Conservation (phyloP, 108 stramenopile genomes). For the Skeletonema tropicum region DNA sequence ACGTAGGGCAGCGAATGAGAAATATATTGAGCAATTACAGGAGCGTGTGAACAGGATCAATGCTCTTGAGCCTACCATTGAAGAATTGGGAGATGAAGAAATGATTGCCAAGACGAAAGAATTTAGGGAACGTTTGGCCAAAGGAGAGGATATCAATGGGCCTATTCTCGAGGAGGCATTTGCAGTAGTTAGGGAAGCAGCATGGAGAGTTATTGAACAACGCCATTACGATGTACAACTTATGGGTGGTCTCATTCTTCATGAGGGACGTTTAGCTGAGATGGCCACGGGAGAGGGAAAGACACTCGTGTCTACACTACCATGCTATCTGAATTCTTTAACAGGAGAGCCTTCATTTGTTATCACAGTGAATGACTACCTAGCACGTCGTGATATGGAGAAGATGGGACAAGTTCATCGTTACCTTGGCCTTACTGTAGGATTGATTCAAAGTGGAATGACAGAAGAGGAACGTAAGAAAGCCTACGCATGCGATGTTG, state of each 20-base stretch:
- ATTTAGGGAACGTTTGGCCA: slow-evolving; percentile 67
- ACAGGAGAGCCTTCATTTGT: slow-evolving; percentile 77
- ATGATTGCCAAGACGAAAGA: slow-evolving; percentile 84
- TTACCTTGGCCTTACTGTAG: slow-evolving; percentile 92
- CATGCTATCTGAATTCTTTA: slow-evolving; percentile 87
- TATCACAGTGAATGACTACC: slow-evolving; percentile 96
- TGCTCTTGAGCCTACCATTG: slow-evolving; percentile 77
- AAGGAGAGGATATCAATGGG: slow-evolving; percentile 78
- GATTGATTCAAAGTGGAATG: slow-evolving; percentile 91
- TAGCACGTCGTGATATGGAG: slow-evolving; percentile 94
- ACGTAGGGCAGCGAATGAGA: slow-evolving; percentile 59
- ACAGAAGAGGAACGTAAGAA: slow-evolving; percentile 75
- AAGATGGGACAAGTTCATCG: slow-evolving; percentile 94
- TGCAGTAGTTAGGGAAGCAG: slow-evolving; percentile 97
- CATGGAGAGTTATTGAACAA: slow-evolving; percentile 91
- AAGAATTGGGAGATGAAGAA: slow-evolving; percentile 88
- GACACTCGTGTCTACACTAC: slow-evolving; percentile 92
- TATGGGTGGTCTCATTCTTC: slow-evolving; percentile 88
- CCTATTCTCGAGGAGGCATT: slow-evolving; percentile 90
- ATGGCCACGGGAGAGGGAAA: slow-evolving; percentile 99
- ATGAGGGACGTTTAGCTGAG: slow-evolving; percentile 92
- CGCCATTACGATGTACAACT: slow-evolving; percentile 97
- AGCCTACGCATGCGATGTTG: slow-evolving; percentile 93
- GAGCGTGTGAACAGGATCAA: slow-evolving; percentile 86
- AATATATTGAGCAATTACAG: slow-evolving; percentile 68